Conservation (phyloP, 192 early-diverging fungal genomes). For the Phlyctochytrium arcticum region DNA sequence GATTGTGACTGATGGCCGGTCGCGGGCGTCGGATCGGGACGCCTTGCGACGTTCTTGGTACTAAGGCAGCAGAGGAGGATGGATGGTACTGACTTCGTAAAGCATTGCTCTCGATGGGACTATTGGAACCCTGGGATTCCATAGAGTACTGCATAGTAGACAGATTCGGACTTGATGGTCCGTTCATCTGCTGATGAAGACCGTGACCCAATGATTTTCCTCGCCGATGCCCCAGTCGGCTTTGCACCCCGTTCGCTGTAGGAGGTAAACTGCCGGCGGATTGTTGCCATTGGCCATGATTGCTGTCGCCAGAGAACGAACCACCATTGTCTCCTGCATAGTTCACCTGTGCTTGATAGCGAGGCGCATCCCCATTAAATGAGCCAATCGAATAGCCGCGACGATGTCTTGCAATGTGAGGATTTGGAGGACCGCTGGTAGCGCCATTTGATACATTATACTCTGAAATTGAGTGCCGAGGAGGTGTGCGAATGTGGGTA, state of each 20-base stretch:
- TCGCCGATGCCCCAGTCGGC: slow-evolving; percentile 2
- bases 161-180: too few relatives aligned
- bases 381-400: slow-evolving; percentile 13
- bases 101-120: too few relatives aligned
- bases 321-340: not conserved
- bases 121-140: too few relatives aligned
- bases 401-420: slow-evolving; percentile 6
- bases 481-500: not conserved
- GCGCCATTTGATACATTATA: not conserved
- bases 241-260: not conserved
- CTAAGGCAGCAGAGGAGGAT: too few relatives aligned
- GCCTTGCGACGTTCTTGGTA: too few relatives aligned
- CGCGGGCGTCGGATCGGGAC: not conserved
- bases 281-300: not conserved
- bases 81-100: too few relatives aligned
- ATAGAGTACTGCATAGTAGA: too few relatives aligned
- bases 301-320: not conserved
- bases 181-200: too few relatives aligned
- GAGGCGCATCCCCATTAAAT: not conserved
- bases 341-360: not conserved
- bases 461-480: slow-evolving; percentile 10
- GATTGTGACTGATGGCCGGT: not conserved
- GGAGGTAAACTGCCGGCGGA: not conserved
- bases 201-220: slow-evolving; percentile 8
- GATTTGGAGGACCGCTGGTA: not conserved